Evolutionary conservation across 2,329 filamentous ascomycete genomes (phyloP), one percentile per base, ranked within the genome.

Genomic region (Phialophora macrospora): DNA sequence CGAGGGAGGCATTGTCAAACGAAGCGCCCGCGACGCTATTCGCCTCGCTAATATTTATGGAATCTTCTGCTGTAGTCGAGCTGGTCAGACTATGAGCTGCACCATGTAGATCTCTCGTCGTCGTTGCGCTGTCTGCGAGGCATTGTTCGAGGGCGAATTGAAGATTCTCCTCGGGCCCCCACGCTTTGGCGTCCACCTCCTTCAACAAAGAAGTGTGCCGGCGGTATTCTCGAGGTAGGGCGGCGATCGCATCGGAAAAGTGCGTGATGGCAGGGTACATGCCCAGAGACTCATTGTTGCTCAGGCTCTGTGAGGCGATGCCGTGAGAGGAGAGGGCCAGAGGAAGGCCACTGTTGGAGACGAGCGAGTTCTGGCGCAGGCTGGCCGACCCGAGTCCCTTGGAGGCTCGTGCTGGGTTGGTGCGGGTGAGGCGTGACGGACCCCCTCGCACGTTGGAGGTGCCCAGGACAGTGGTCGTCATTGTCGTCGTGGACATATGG

Each of bases 131-230:
- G 60, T 69, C 71, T 26, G 67, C 57, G n/a, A 70, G 59, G 46
- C 82, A 80, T 32, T 81, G 77, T 44, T 81, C 84, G 72, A 96
- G 86, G 68, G 96, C 84, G 74, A 90, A 85, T 74, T 90, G 88
- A 65, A 99, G 84, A 74, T 89, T 86, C 73, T 95, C 90, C 77
- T 97, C 92, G 6, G 95, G 90, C 28, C 88, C 88, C 79, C 93
- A 95, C 70, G 96, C 91, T 80, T 99, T 99, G 69, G 94, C 94
- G 81, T 99, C 95, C 55, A 98, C 95, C 80, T 99, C 95, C 78
- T 97, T 97, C 72, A 99, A 84, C 63, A 98, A 85, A 38, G 94
- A 97, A 73, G 97, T 97, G 78, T 99, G 94, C 75, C 93, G 89
- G 72, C 97, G 92, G 58, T 97, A 91, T 80, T 99, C 95, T 77